Conservation (phyloP, 768 basidiomycete species). For the Mycena galericulata region DNA sequence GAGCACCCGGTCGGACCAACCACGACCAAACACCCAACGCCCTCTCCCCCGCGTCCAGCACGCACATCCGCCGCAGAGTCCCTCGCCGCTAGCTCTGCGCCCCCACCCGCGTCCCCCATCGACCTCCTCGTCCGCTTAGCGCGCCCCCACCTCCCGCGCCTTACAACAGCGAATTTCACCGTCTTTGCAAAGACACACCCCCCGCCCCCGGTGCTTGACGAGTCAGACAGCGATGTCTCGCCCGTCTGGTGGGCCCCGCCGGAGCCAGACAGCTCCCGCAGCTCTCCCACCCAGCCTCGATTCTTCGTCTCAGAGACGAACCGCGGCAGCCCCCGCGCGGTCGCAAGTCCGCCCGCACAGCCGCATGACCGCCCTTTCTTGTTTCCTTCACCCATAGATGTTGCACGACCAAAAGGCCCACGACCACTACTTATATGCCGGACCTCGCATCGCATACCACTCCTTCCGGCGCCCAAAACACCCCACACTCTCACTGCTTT, state of each 20-base stretch:
- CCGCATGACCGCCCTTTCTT: slow-evolving; percentile 40
- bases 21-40: slow-evolving; percentile 24
- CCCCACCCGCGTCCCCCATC: slow-evolving; percentile 45
- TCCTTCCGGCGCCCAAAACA: slow-evolving; percentile 17
- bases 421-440: slow-evolving; percentile 18
- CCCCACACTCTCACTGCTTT: slow-evolving; percentile 15
- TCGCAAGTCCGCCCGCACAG: slow-evolving; percentile 54
- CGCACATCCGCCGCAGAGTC: slow-evolving; percentile 29
- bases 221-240: slow-evolving; percentile 35
- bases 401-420: slow-evolving; percentile 23
- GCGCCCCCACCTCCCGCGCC: slow-evolving; percentile 19
- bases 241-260: slow-evolving; percentile 38
- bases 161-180: slow-evolving; percentile 37
- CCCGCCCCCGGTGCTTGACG: slow-evolving; percentile 33
- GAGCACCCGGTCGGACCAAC: slow-evolving; percentile 40
- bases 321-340: slow-evolving; percentile 50
- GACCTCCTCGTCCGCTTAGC: slow-evolving; percentile 57
- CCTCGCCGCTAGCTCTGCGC: slow-evolving; percentile 34
- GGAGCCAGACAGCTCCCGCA: slow-evolving; percentile 28
- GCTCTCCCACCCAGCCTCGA: slow-evolving; percentile 17
- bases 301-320: slow-evolving; percentile 48
- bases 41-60: slow-evolving; percentile 36
- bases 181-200: slow-evolving; percentile 39
- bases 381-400: slow-evolving; percentile 12
- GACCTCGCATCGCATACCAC: slow-evolving; percentile 21